Conservation (phyloP, 306 rosid species). For the Citrullus colocynthis region DNA sequence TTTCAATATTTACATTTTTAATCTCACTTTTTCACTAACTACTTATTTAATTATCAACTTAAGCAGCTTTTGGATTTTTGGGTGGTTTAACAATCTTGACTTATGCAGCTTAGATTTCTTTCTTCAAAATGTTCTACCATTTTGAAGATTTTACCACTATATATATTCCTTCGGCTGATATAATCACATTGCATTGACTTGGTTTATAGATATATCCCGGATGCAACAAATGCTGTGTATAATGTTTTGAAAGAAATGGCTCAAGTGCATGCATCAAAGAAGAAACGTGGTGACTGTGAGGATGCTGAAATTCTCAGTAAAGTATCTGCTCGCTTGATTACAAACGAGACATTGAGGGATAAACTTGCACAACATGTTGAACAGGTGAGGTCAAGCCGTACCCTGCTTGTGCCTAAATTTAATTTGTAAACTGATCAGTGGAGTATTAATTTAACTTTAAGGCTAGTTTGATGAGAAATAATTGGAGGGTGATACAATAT, state of each 20-base stretch:
- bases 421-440: not conserved
- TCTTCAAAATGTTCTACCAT: not conserved
- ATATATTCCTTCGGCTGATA: slow-evolving; percentile 8
- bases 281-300: slow-evolving; percentile 34
- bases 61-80: no score
- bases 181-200: not conserved
- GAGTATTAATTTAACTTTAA: not conserved
- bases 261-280: slow-evolving; percentile 43
- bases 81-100: not conserved
- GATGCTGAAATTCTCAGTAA: slow-evolving; percentile 49
- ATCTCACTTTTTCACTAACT: no score
- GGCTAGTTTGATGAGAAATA: not conserved
- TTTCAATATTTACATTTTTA: no score
- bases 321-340: slow-evolving; percentile 44
- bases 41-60: no score
- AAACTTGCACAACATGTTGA: slow-evolving; percentile 84
- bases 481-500: no score
- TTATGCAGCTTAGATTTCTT: not conserved
- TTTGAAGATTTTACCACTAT: not conserved
- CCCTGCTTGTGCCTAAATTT: slow-evolving; percentile 3
- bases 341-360: slow-evolving; percentile 61
- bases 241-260: slow-evolving; percentile 53
- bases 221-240: slow-evolving; percentile 58
- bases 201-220: slow-evolving; percentile 67
- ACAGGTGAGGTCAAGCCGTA: slow-evolving; percentile 39